Evolutionary conservation across 805 yeast genomes (phyloP).

Genomic region (Torulaspora franciscae): DNA sequence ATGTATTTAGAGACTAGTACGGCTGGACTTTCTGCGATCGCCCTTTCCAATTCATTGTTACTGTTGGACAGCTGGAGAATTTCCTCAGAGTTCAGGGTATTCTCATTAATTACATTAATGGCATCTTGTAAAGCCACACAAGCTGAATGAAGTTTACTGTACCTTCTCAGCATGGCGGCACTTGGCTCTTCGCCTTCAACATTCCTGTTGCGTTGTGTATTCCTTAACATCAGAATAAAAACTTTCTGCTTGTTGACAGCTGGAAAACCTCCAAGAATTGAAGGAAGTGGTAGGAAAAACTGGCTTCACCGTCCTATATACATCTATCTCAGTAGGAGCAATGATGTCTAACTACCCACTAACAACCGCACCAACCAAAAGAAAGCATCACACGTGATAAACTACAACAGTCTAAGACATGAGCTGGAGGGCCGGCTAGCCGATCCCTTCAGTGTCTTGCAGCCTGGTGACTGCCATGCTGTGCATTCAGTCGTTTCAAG

Average conservation of each 20-base stretch:
- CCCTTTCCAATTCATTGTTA: conserved; percentile 6
- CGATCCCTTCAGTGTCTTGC: too few species aligned
- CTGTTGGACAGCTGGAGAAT: neutral
- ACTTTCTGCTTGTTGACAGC: too few species aligned
- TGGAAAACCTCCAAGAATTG: neutral
- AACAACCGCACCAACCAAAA: neutral
- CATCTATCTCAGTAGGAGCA: neutral
- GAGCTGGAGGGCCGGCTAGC: neutral
- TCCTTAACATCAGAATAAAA: neutral
- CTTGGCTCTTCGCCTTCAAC: neutral
- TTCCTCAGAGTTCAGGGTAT: conserved; percentile 7
- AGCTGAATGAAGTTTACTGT: conserved; percentile 18
- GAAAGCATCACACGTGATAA: neutral
- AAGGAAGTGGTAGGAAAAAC: neutral
- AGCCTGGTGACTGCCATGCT: too few species aligned
- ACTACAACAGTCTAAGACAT: neutral
- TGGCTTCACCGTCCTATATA: neutral
- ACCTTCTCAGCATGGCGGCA: conserved; percentile 11
- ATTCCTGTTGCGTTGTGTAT: neutral
- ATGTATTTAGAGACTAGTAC: conserved; percentile 12
- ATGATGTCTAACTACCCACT: neutral
- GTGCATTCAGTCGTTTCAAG: too few species aligned
- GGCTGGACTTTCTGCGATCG: conserved; percentile 18
- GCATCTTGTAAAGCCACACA: conserved; percentile 17
- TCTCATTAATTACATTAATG: conserved; percentile 12